These are phyloP conservation scores for Neocucurbitaria cava DNA, from an alignment of 2,329 filamentous ascomycete species.

Conservation along the genomic window DNA sequence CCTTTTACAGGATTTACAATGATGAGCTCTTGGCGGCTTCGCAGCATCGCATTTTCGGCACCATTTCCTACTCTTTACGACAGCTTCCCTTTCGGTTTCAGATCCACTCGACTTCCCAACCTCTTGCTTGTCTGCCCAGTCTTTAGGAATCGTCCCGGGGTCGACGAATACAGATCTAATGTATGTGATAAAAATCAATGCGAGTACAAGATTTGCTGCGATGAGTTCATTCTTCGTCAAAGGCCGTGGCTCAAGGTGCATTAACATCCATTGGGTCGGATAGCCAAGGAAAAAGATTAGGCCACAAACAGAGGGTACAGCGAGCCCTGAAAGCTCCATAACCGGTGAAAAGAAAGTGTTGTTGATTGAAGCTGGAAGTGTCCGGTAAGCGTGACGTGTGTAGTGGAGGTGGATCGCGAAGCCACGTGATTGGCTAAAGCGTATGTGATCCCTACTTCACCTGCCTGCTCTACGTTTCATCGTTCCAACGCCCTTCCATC, in stretches of 20 bases:
- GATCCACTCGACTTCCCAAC: conserved; percentile 1
- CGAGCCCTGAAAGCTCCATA: conserved; percentile 55
- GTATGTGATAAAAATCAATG: conserved; percentile 74
- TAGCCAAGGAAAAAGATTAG: conserved; percentile 75
- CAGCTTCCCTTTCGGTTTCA: conserved; percentile 4
- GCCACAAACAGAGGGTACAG: conserved; percentile 71
- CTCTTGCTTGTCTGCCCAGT: conserved; percentile 21
- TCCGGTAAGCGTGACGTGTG: neutral
- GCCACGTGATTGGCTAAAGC: conserved; percentile 33
- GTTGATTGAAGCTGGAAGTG: conserved; percentile 2
- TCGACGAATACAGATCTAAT: conserved; percentile 67
- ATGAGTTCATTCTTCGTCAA: conserved; percentile 64
- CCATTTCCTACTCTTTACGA: conserved; percentile 60
- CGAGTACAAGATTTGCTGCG: conserved; percentile 71
- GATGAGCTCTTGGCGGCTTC: conserved; percentile 80
- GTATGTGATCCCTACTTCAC: conserved; percentile 2
- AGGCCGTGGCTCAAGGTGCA: conserved; percentile 64
- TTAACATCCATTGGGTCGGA: conserved; percentile 75
- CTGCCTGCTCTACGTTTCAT: neutral
- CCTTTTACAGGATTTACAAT: conserved; percentile 78
- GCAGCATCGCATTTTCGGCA: conserved; percentile 77
- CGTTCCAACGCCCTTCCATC: conserved; percentile 1
- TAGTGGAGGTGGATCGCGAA: conserved; percentile 10
- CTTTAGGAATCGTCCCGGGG: conserved; percentile 61
- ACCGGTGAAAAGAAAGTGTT: conserved; percentile 1